Conservation (phyloP, 2,329 filamentous ascomycete species). For the Fusarium domesticum region DNA sequence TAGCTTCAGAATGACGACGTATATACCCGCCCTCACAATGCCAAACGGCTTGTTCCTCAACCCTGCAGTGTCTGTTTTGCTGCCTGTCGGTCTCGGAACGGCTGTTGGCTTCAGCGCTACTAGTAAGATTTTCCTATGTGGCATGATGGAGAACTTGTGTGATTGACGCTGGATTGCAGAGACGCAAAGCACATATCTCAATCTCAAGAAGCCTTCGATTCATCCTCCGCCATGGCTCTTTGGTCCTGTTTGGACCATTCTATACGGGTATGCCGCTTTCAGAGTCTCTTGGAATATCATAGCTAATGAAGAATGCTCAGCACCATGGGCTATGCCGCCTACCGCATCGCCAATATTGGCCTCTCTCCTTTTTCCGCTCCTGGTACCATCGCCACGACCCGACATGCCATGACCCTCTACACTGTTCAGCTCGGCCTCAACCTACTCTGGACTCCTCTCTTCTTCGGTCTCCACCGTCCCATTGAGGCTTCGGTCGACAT, state of each 20-base stretch:
- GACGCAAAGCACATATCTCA: slow-evolving; percentile 60
- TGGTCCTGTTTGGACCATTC: slow-evolving; percentile 62
- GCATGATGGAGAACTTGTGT: slow-evolving; percentile 1
- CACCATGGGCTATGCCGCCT: slow-evolving; percentile 84
- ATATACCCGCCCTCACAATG: slow-evolving; percentile 74
- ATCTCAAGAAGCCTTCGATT: slow-evolving; percentile 65
- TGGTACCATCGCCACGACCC: slow-evolving; percentile 55
- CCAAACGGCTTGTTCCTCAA: slow-evolving; percentile 68
- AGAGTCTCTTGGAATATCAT: background rate
- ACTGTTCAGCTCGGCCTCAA: slow-evolving; percentile 83
- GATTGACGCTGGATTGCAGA: slow-evolving; percentile 37
- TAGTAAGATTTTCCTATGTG: slow-evolving; percentile 47
- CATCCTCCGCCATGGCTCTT: slow-evolving; percentile 61
- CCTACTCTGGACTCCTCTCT: slow-evolving; percentile 86
- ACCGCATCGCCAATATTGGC: slow-evolving; percentile 68
- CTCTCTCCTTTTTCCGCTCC: slow-evolving; percentile 55
- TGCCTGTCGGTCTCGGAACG: slow-evolving; percentile 71
- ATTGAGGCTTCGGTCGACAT: slow-evolving; percentile 74
- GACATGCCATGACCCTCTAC: slow-evolving; percentile 75
- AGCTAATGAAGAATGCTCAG: slow-evolving; percentile 22
- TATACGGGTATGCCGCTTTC: slow-evolving; percentile 51
- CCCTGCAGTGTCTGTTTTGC: slow-evolving; percentile 68
- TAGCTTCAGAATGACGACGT: slow-evolving; percentile 65
- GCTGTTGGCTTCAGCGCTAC: slow-evolving; percentile 67
- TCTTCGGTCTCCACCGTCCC: slow-evolving; percentile 76